Evolutionary conservation across 257 asterid species (phyloP), one percentile per base, ranked within the genome.

Genomic region (Salvia miltiorrhiza): DNA sequence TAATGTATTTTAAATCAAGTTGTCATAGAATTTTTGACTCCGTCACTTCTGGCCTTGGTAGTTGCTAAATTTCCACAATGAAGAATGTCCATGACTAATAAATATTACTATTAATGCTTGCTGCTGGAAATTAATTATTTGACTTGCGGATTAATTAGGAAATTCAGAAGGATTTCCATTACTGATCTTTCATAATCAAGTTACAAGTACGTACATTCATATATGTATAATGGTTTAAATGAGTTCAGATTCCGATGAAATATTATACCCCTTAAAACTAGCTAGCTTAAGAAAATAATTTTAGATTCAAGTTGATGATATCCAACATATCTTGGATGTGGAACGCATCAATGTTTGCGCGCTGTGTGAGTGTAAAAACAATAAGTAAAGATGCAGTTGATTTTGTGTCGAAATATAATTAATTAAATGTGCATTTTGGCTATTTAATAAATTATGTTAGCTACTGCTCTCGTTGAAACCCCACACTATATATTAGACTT

Each of bases 21-120:
- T 85, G 83, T 71, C 78, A 45, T 62, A 73, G 47, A 77, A 64
- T 70, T 76, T 71, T 83, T 79, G 83, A 81, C 84, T 74, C 73
- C 50, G 69, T 55, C 59, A 63, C 74, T 41, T 52, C n/a, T 60
- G 52, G 5, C 23, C 59, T 32, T 26, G 9, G 0, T 61, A 67
- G 49, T 37, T 37, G 54, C 73, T 65, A 63, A 45, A 65, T 65
- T 73, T 83, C 82, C 74, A 79, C 79, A 58, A 76, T 67, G 33
- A 32, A 69, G 65, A 75, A 44, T 32, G 19, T 66, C n/a, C 24
- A n/a, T 4, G 41, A 1, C 32, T 21, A 53, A 0, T 7, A 30
- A 14, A 28, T 56, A 26, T 12, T 49, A 9, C 21, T 45, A 58
- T 33, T 4, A 28, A 55, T 21, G 24, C 10, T 16, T 13, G 67